These are phyloP conservation scores for Paramecium biaurelia DNA, from an alignment of 73 alveolate genomes.

Conservation along the genomic window DNA sequence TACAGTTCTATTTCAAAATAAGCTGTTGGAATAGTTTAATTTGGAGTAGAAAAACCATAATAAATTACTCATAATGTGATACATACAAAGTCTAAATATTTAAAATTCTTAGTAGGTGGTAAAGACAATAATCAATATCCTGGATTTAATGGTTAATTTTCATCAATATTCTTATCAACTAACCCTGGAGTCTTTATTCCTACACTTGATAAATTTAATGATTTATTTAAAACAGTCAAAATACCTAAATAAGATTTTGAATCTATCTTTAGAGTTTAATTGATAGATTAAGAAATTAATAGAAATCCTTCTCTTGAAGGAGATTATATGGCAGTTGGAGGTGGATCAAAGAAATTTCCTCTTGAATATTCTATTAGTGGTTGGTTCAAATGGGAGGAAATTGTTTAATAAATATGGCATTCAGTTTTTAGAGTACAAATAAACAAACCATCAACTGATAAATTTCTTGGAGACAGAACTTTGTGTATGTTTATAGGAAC, in stretches of 20 bases:
- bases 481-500: neutral
- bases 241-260: neutral
- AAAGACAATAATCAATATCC: constrained; percentile 28
- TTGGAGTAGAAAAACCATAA: neutral
- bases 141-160: constrained; percentile 15
- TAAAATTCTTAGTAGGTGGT: constrained; percentile 16
- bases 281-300: neutral
- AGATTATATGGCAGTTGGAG: neutral
- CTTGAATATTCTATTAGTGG: constrained; percentile 47
- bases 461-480: constrained; percentile 4
- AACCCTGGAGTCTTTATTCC: neutral
- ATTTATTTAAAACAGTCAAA: neutral
- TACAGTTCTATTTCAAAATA: neutral
- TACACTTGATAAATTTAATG: neutral
- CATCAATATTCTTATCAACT: neutral
- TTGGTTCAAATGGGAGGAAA: neutral
- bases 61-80: neutral
- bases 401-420: neutral
- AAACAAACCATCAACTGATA: neutral
- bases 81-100: neutral
- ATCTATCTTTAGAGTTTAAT: neutral
- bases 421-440: constrained; percentile 4
- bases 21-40: neutral
- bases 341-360: constrained; percentile 17
- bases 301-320: neutral